phyloP scores from a whole-genome alignment of 164 flowering plant genomes.

The Tinospora cordifolia region DNA sequence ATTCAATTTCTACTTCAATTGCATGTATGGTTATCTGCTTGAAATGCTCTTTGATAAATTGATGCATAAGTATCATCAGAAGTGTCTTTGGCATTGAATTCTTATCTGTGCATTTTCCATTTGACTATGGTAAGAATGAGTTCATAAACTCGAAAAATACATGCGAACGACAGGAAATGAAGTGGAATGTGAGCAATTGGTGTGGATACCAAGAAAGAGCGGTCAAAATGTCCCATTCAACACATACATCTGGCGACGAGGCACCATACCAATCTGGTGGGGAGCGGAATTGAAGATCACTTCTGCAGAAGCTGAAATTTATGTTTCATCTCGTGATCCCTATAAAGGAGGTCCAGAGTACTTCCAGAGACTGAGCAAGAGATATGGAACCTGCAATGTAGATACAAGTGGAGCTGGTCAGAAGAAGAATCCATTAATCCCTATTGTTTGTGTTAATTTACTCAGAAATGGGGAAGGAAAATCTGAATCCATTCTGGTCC shows the following conservation, averaged over 20 bases:
- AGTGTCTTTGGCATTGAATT: background rate
- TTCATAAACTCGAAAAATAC: background rate
- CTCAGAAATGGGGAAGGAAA: constrained; percentile 89
- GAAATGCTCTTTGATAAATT: background rate
- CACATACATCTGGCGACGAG: constrained; percentile 89
- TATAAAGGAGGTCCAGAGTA: constrained; percentile 84
- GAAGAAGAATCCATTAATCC: constrained; percentile 62
- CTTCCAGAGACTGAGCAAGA: constrained; percentile 69
- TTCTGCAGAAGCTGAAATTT: constrained; percentile 97
- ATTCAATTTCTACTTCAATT: too few species aligned
- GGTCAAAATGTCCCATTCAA: constrained; percentile 85
- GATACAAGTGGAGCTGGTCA: constrained; percentile 41
- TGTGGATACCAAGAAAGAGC: constrained; percentile 69
- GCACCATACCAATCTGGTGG: constrained; percentile 99
- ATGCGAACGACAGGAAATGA: constrained; percentile 70
- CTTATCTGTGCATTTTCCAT: background rate
- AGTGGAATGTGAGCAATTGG: constrained; percentile 97
- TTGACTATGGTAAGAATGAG: background rate
- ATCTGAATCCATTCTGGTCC: constrained; percentile 83
- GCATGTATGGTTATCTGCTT: background rate
- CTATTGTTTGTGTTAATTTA: constrained; percentile 82
- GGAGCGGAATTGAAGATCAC: constrained; percentile 95
- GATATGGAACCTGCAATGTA: constrained; percentile 65
- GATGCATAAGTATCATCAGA: background rate
- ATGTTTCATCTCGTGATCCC: constrained; percentile 77